phyloP scores from a whole-genome alignment of 495 filamentous ascomycete species.

The Pyrenopolyporus hunteri region DNA sequence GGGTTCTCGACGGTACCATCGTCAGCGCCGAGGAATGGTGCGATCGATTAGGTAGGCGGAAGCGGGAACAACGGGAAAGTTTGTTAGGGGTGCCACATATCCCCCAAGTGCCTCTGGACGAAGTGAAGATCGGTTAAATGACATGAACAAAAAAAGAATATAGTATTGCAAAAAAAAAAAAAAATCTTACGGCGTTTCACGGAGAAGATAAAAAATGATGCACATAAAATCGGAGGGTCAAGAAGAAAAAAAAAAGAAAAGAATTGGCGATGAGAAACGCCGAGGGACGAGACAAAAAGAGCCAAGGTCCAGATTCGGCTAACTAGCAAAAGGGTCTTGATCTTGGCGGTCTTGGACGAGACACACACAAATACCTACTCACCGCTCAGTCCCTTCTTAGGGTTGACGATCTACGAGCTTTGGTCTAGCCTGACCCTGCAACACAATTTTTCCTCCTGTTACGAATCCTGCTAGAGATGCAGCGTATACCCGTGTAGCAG shows the following conservation, averaged over 20 bases:
- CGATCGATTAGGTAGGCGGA: conserved; percentile 69
- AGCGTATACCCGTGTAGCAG: conserved; percentile 33
- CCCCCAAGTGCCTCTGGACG: conserved; percentile 22
- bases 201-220: conserved; percentile 31
- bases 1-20: conserved; percentile 82
- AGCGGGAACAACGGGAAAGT: conserved; percentile 40
- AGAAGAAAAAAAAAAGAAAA: neutral
- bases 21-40: conserved; percentile 88
- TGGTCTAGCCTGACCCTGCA: conserved; percentile 34
- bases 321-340: conserved; percentile 13
- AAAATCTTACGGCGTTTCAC: conserved; percentile 31
- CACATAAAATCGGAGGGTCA: conserved; percentile 25
- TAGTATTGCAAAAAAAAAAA: too few species aligned
- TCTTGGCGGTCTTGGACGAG: conserved; percentile 17
- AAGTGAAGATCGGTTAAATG: conserved; percentile 38
- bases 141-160: conserved; percentile 17
- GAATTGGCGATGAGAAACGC: conserved; percentile 15
- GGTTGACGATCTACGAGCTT: conserved; percentile 18
- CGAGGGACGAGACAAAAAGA: conserved; percentile 16
- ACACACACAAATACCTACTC: too few species aligned
- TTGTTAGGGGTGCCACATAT: conserved; percentile 18
- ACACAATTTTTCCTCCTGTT: conserved; percentile 27
- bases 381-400: conserved; percentile 6
- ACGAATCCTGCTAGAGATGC: conserved; percentile 31
- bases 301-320: conserved; percentile 21